A percentile compares a stretch with the other conserved stretches of the same genome.
Conservation (phyloP, 2,329 filamentous ascomycete species). For the Raffaelea arxii region DNA sequence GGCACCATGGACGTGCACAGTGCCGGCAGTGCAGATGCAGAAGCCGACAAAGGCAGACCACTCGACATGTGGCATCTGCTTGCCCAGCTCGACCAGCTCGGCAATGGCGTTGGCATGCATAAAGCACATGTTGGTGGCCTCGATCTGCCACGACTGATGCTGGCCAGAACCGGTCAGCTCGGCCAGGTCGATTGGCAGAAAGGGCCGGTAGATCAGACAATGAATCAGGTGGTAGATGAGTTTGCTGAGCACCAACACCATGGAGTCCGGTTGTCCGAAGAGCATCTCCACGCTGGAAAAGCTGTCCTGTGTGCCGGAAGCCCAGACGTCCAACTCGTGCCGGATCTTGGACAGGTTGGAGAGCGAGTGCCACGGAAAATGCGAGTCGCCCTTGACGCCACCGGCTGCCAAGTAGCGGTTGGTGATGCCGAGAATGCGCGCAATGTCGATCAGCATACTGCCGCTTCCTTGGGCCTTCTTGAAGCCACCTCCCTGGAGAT, state of each 20-base stretch:
- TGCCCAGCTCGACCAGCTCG: conserved; percentile 70
- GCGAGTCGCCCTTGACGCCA: conserved; percentile 79
- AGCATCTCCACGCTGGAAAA: conserved; percentile 67
- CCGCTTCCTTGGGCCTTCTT: conserved; percentile 66
- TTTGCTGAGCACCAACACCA: conserved; percentile 71
- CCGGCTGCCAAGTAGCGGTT: conserved; percentile 78
- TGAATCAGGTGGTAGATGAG: conserved; percentile 80
- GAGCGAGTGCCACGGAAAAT: conserved; percentile 83
- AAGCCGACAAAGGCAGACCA: conserved; percentile 84
- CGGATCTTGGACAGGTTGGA: conserved; percentile 80
- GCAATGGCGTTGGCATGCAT: conserved; percentile 81
- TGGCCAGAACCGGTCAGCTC: conserved; percentile 73
- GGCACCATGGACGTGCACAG: conserved; percentile 78
- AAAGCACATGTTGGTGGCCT: conserved; percentile 79
- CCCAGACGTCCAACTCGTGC: conserved; percentile 78
- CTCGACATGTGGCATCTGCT: conserved; percentile 63
- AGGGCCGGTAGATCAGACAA: conserved; percentile 78
- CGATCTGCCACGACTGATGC: conserved; percentile 87
- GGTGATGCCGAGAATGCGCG: conserved; percentile 70
- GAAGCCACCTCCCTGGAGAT: conserved; percentile 51
- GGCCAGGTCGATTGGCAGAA: conserved; percentile 73
- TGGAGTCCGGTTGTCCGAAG: conserved; percentile 70
- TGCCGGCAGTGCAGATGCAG: conserved; percentile 77
- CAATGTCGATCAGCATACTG: conserved; percentile 77
- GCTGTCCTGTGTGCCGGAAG: conserved; percentile 67